These are phyloP conservation scores for Aureobasidium sp. DNA, from an alignment of 2,329 filamentous ascomycete genomes.

Conservation along the genomic window DNA sequence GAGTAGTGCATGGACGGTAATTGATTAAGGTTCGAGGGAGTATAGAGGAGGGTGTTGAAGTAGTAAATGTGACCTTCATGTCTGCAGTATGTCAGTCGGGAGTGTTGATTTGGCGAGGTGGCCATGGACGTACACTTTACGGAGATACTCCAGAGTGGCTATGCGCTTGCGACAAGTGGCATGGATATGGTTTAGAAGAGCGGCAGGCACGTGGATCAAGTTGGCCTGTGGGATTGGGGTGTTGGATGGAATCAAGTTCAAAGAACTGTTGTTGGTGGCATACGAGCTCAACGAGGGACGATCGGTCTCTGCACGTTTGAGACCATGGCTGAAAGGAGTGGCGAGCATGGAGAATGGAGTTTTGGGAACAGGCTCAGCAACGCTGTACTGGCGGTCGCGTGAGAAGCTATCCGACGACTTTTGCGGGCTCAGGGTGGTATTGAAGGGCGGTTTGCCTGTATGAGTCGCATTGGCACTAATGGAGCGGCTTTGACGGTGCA, in stretches of 20 bases:
- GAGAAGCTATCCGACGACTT: slow-evolving; percentile 24
- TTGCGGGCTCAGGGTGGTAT: slow-evolving; percentile 15
- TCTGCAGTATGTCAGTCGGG: slow-evolving; percentile 37
- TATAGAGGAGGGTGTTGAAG: slow-evolving; percentile 96
- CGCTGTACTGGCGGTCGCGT: background rate
- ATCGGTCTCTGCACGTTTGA: slow-evolving; percentile 9
- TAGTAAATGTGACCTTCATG: slow-evolving; percentile 94
- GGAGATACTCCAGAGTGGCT: slow-evolving; percentile 83
- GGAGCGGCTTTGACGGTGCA: slow-evolving; percentile 15
- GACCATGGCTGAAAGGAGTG: slow-evolving; percentile 6
- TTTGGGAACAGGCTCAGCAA: slow-evolving; percentile 3
- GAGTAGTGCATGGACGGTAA: slow-evolving; percentile 80
- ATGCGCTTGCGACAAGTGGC: slow-evolving; percentile 88
- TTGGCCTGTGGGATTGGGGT: background rate
- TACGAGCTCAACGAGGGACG: background rate
- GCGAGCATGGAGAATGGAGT: slow-evolving; percentile 12
- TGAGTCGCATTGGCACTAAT: slow-evolving; percentile 14
- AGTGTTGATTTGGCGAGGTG: background rate
- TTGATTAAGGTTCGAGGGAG: slow-evolving; percentile 66
- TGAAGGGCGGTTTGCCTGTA: slow-evolving; percentile 8
- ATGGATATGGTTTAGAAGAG: slow-evolving; percentile 61
- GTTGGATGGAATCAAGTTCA: background rate
- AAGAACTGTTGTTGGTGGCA: background rate
- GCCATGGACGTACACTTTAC: slow-evolving; percentile 66
- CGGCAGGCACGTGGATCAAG: slow-evolving; percentile 46